Conservation (phyloP, 352 stramenopile genomes). For the Plasmopara viticola region DNA sequence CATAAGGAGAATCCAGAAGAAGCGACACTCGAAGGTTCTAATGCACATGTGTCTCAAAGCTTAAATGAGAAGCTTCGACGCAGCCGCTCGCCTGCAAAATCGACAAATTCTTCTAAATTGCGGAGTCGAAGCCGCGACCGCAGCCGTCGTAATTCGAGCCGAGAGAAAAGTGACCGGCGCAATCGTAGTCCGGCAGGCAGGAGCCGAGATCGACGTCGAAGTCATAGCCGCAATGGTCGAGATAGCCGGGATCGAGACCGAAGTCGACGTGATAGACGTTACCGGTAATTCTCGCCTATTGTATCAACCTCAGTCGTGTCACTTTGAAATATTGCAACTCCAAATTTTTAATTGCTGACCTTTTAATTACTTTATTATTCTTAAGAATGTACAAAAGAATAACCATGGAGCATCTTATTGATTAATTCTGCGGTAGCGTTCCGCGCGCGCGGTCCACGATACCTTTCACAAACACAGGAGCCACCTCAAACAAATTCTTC, state of each 20-base stretch:
- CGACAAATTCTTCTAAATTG: constrained; percentile 7
- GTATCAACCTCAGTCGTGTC: too few species aligned
- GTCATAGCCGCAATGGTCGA: constrained; percentile 27
- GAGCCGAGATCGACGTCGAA: constrained; percentile 25
- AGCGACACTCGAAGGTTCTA: too few species aligned
- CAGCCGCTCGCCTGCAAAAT: constrained; percentile 16
- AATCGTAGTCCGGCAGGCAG: constrained; percentile 18
- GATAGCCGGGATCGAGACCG: constrained; percentile 20
- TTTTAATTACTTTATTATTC: constrained; percentile 12
- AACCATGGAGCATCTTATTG: too few species aligned
- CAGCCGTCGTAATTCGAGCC: constrained; percentile 17
- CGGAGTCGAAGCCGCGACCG: constrained; percentile 25
- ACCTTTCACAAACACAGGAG: constrained; percentile 78
- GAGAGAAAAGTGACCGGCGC: constrained; percentile 17
- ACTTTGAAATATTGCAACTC: too few species aligned
- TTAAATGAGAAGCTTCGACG: constrained; percentile 13
- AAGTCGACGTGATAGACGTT: constrained; percentile 9
- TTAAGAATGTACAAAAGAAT: too few species aligned
- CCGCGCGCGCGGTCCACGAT: constrained; percentile 67
- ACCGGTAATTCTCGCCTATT: constrained; percentile 5
- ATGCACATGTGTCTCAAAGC: background rate
- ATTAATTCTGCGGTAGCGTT: constrained; percentile 30
- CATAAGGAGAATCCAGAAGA: too few species aligned
- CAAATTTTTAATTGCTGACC: background rate
- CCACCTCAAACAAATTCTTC: constrained; percentile 86